Evolutionary conservation across 139 green algal species (phyloP).

Genomic region (Eudorina sp.): DNA sequence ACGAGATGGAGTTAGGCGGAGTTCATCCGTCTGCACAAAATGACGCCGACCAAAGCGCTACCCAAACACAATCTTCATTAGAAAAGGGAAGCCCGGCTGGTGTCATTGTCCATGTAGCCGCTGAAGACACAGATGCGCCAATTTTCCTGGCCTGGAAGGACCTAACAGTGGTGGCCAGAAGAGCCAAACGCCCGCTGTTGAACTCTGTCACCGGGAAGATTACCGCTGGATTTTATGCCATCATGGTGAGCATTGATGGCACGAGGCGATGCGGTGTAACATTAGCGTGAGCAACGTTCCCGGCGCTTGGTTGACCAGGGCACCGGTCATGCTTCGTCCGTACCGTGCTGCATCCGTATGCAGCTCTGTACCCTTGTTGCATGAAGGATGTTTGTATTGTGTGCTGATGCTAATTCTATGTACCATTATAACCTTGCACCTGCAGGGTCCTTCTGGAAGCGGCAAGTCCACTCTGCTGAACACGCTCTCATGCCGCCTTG

Average conservation of each 20-base stretch:
- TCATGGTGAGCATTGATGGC: conserved; percentile 50
- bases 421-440: too few relatives aligned
- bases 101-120: background rate
- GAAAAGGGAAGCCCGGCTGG: background rate
- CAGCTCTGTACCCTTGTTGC: too few relatives aligned
- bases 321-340: too few relatives aligned
- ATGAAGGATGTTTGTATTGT: too few relatives aligned
- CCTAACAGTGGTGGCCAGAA: background rate
- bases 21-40: too few relatives aligned
- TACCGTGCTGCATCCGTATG: too few relatives aligned
- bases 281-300: too few relatives aligned
- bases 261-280: too few relatives aligned
- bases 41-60: too few relatives aligned
- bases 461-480: conserved; percentile 63
- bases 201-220: conserved; percentile 54
- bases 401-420: too few relatives aligned
- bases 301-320: too few relatives aligned
- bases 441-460: conserved; percentile 46
- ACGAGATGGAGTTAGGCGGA: too few relatives aligned
- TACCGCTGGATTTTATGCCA: conserved; percentile 45
- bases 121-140: background rate
- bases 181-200: conserved; percentile 41
- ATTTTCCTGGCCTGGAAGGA: conserved; percentile 34
- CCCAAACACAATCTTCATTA: background rate
- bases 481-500: conserved; percentile 55